Evolutionary conservation across 2,329 filamentous ascomycete genomes (phyloP).

Genomic region (Hypomyces perniciosus): DNA sequence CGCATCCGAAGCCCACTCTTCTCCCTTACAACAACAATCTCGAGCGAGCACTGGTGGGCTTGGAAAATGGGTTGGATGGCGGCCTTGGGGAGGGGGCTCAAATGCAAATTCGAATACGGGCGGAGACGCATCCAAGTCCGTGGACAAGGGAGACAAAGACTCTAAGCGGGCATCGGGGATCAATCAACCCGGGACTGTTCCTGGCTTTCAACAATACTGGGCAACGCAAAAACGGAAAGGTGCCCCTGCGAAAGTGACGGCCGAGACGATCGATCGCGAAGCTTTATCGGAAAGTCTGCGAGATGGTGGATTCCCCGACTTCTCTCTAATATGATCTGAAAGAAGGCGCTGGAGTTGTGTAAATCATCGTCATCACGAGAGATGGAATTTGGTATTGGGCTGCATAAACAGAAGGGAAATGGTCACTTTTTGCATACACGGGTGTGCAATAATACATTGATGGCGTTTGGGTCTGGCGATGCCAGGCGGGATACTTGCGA

Average conservation of each 20-base stretch:
- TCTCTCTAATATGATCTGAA: not conserved
- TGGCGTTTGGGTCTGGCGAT: slow-evolving; percentile 6
- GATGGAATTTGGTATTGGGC: not conserved
- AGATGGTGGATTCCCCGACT: slow-evolving; percentile 16
- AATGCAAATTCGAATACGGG: slow-evolving; percentile 6
- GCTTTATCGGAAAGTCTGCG: slow-evolving; percentile 54
- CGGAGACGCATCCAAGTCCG: slow-evolving; percentile 1
- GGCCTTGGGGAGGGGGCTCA: slow-evolving; percentile 36
- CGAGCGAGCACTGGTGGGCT: slow-evolving; percentile 25
- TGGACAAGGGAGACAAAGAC: slow-evolving; percentile 27
- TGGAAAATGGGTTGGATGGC: slow-evolving; percentile 44
- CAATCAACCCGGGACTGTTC: slow-evolving; percentile 70
- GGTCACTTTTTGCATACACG: slow-evolving; percentile 4
- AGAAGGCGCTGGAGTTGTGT: not conserved
- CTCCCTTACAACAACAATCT: slow-evolving; percentile 19
- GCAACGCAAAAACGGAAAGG: slow-evolving; percentile 44
- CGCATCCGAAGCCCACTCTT: slow-evolving; percentile 23
- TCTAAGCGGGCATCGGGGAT: slow-evolving; percentile 60
- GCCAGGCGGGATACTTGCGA: not conserved
- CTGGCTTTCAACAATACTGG: slow-evolving; percentile 60
- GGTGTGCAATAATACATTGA: not conserved
- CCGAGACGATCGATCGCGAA: slow-evolving; percentile 52
- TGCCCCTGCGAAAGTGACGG: slow-evolving; percentile 50
- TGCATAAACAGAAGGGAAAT: not conserved
- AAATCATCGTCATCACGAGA: not conserved